A percentile compares a stretch with the other conserved stretches of the same genome.
phyloP scores from a whole-genome alignment of 371 early-diverging fungal species.

The Entomophthora muscae region DNA sequence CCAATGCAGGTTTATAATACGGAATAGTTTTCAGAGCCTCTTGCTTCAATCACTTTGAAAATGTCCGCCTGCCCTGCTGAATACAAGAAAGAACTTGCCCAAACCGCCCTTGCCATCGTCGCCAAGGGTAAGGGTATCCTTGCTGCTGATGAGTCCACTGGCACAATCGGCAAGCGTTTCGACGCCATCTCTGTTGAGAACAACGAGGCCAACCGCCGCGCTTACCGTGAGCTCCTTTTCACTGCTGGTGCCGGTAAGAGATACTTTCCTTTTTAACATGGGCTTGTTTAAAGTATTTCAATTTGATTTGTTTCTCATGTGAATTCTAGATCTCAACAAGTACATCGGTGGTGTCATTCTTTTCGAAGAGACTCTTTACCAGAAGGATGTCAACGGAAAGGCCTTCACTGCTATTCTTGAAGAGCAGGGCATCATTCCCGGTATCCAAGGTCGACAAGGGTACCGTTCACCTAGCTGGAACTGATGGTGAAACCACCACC shows the following conservation, averaged over 20 bases:
- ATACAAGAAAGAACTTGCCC: conserved; percentile 16
- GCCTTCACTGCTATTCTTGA: conserved; percentile 23
- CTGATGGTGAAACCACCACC: conserved; percentile 37
- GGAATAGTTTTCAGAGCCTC: too few relatives aligned
- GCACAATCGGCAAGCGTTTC: conserved; percentile 42
- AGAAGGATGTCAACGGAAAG: conserved; percentile 24
- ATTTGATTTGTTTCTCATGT: too few relatives aligned
- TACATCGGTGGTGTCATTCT: conserved; percentile 48
- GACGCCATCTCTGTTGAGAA: conserved; percentile 29
- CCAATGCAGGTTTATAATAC: too few relatives aligned
- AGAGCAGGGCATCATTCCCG: conserved; percentile 29
- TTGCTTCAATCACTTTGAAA: too few relatives aligned
- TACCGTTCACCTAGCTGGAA: conserved; percentile 23
- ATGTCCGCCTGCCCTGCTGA: conserved; percentile 8
- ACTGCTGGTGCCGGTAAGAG: conserved; percentile 18
- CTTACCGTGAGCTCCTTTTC: conserved; percentile 42
- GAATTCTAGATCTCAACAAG: conserved; percentile 18
- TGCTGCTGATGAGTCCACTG: conserved; percentile 48
- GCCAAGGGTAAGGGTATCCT: conserved; percentile 36
- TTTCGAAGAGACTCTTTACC: conserved; percentile 42
- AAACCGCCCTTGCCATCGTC: conserved; percentile 29
- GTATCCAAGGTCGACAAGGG: conserved; percentile 53
- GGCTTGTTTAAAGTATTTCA: background rate
- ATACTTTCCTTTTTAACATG: background rate
- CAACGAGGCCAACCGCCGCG: conserved; percentile 37